phyloP scores from a whole-genome alignment of 1,139 yeast genomes.

The Debaryomyces robertsiae region DNA sequence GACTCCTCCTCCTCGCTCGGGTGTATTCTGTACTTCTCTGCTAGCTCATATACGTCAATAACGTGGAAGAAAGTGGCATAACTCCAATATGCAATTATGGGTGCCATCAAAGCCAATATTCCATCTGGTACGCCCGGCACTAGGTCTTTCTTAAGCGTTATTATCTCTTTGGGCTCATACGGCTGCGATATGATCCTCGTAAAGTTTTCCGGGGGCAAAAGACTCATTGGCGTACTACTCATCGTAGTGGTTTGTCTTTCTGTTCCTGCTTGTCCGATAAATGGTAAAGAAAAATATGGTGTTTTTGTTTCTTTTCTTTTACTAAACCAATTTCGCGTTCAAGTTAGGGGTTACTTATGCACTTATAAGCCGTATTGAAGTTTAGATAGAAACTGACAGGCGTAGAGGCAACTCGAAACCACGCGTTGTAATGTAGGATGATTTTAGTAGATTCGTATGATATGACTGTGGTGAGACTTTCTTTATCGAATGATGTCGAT shows the following conservation, averaged over 20 bases:
- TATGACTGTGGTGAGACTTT: no score
- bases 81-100: constrained; percentile 82
- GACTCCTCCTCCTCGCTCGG: constrained; percentile 81
- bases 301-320: constrained; percentile 4
- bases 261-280: neutral
- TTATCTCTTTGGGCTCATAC: constrained; percentile 17
- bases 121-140: constrained; percentile 72
- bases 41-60: constrained; percentile 70
- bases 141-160: constrained; percentile 38
- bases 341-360: constrained; percentile 4
- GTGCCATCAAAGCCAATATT: constrained; percentile 67
- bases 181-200: constrained; percentile 12
- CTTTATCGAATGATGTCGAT: no score
- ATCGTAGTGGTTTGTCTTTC: neutral
- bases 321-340: constrained; percentile 5
- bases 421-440: no score
- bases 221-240: constrained; percentile 4
- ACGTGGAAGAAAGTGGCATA: constrained; percentile 74
- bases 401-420: no score
- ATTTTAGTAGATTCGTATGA: no score
- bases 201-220: constrained; percentile 14
- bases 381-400: no score
- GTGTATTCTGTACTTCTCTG: constrained; percentile 85
- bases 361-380: no score
- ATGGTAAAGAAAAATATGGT: no score